Percentiles rank a stretch among this genome's conserved stretches.
Conservation (phyloP, 805 yeast species). For the Cyberlindnera bimundalis region DNA sequence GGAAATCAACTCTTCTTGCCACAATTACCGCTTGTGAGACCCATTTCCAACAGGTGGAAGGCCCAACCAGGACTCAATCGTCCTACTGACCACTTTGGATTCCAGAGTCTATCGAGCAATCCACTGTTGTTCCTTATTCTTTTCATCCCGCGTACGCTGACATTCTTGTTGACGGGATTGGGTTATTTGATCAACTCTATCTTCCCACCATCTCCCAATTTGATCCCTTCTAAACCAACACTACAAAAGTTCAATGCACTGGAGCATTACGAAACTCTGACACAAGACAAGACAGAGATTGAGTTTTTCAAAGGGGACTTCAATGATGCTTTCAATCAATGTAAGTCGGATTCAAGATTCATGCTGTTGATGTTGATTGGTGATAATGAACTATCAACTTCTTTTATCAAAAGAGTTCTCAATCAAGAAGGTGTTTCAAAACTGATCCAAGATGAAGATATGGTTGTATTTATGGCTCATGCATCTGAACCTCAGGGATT, state of each 20-base stretch:
- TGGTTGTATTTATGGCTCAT: conserved; percentile 63
- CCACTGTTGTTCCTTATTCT: conserved; percentile 50
- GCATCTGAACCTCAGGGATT: conserved; percentile 62
- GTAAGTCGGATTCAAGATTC: conserved; percentile 22
- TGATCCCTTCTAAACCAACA: conserved; percentile 31
- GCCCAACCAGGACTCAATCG: conserved; percentile 14
- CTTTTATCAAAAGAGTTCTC: conserved; percentile 43
- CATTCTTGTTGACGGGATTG: conserved; percentile 40
- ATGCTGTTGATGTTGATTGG: conserved; percentile 20
- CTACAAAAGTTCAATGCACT: conserved; percentile 15
- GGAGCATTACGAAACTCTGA: conserved; percentile 11
- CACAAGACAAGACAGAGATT: conserved; percentile 16
- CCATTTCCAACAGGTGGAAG: conserved; percentile 30
- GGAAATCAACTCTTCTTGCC: conserved; percentile 14
- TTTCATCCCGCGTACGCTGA: conserved; percentile 50
- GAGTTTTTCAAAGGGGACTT: conserved; percentile 20
- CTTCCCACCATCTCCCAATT: conserved; percentile 34
- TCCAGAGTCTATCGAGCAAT: conserved; percentile 14
- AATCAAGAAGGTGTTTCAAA: conserved; percentile 43
- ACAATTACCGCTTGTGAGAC: conserved; percentile 32
- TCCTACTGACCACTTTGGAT: conserved; percentile 13
- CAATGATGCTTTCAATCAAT: conserved; percentile 21
- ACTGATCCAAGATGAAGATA: conserved; percentile 37
- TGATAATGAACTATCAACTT: conserved; percentile 29
- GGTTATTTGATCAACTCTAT: conserved; percentile 32